Percentiles rank a stretch among this genome's conserved stretches.
These are phyloP conservation scores for Hamamelis virginiana DNA, from an alignment of 164 flowering plant genomes.

Conservation along the genomic window DNA sequence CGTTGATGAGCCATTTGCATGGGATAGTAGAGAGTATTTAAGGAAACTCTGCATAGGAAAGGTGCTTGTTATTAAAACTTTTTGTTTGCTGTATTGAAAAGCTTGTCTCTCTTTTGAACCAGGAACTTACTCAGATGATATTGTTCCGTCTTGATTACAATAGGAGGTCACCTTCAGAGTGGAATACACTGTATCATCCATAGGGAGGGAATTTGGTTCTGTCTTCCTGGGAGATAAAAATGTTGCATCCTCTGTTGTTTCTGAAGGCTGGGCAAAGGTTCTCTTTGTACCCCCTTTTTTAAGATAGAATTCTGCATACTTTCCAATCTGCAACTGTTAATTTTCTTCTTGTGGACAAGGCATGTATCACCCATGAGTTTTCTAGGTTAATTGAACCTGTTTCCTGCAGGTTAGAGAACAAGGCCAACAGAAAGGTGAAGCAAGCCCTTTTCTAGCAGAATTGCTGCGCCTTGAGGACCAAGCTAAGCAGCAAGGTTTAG, in stretches of 20 bases:
- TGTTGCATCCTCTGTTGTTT: slow-evolving; percentile 66
- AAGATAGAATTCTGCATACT: no score
- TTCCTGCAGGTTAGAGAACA: slow-evolving; percentile 76
- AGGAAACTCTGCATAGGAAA: slow-evolving; percentile 93
- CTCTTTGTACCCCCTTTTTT: no score
- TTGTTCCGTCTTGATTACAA: neutral
- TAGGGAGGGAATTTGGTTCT: slow-evolving; percentile 85
- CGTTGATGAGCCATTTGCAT: slow-evolving; percentile 93
- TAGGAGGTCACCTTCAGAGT: slow-evolving; percentile 88
- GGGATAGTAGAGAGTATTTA: slow-evolving; percentile 92
- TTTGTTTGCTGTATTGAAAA: neutral
- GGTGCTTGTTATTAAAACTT: slow-evolving; percentile 37
- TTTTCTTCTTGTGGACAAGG: neutral
- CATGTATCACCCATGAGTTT: no score
- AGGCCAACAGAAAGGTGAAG: slow-evolving; percentile 77
- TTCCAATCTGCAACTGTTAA: neutral
- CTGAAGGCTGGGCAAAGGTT: slow-evolving; percentile 99
- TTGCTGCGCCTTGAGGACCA: slow-evolving; percentile 74
- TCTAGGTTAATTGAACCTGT: neutral
- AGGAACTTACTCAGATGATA: neutral
- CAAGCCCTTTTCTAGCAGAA: slow-evolving; percentile 62
- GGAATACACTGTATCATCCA: slow-evolving; percentile 76
- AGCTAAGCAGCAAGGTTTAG: slow-evolving; percentile 84
- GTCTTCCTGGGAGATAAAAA: slow-evolving; percentile 85
- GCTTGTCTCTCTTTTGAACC: neutral